Evolutionary conservation across 805 yeast genomes (phyloP).

Genomic region (Yamadazyma sp.): DNA sequence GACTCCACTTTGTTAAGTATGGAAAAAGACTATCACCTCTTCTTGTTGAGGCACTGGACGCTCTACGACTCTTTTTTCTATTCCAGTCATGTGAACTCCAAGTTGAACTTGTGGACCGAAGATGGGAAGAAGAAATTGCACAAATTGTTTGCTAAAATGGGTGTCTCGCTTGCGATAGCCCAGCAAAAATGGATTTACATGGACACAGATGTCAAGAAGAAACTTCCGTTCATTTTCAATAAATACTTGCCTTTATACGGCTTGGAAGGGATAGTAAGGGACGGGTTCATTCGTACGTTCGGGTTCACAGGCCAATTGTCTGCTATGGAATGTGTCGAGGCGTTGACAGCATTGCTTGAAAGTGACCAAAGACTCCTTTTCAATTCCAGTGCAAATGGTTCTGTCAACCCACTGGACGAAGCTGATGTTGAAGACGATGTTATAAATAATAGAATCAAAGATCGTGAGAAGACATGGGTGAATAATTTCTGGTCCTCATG

Average conservation of each 20-base stretch:
- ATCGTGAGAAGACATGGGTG: constrained; percentile 66
- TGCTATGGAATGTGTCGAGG: constrained; percentile 92
- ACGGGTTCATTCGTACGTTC: constrained; percentile 82
- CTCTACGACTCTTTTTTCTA: constrained; percentile 87
- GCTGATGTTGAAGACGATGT: constrained; percentile 21
- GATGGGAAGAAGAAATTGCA: constrained; percentile 85
- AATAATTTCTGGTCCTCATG: constrained; percentile 65
- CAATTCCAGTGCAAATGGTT: constrained; percentile 20
- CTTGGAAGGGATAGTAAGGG: constrained; percentile 75
- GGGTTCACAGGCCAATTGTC: constrained; percentile 87
- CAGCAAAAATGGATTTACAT: constrained; percentile 90
- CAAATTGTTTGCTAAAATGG: constrained; percentile 95
- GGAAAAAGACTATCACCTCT: constrained; percentile 83
- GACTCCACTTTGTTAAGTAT: constrained; percentile 52
- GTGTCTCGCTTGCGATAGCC: constrained; percentile 84
- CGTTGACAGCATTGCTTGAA: constrained; percentile 82
- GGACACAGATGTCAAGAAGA: constrained; percentile 76
- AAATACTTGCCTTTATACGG: constrained; percentile 75
- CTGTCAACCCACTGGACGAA: constrained; percentile 18
- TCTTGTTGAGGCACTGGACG: constrained; percentile 89
- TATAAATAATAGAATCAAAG: constrained; percentile 29
- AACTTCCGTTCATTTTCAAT: constrained; percentile 64
- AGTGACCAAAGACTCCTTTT: constrained; percentile 41
- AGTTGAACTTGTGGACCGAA: constrained; percentile 84
- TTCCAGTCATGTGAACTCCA: constrained; percentile 88